Percentiles rank a stretch among this genome's conserved stretches.
These are phyloP conservation scores for Aspergillus sp. DNA, from an alignment of 2,329 filamentous ascomycete species.

Conservation along the genomic window DNA sequence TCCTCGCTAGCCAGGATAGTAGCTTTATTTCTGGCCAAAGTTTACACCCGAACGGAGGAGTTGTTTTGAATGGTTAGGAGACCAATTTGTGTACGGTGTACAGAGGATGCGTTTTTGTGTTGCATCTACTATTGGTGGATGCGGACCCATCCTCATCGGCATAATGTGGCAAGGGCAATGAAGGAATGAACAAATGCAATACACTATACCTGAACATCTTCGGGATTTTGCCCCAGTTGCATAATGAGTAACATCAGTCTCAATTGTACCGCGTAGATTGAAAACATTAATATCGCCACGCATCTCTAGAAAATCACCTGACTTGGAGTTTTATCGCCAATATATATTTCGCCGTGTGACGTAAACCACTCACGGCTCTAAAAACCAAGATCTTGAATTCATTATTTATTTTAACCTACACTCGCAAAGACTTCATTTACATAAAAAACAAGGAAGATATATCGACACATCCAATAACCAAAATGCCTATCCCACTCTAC, in stretches of 20 bases:
- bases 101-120: background rate
- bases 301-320: background rate
- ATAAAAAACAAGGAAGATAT: too few relatives aligned
- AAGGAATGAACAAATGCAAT: too few relatives aligned
- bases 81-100: background rate
- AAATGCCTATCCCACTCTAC: slow-evolving; percentile 17
- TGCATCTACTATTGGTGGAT: too few relatives aligned
- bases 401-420: background rate
- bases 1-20: slow-evolving; percentile 73
- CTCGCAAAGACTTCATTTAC: too few relatives aligned
- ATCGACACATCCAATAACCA: background rate
- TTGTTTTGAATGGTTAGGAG: slow-evolving; percentile 51
- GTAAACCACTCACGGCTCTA: background rate
- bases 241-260: background rate
- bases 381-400: background rate
- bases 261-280: background rate
- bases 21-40: slow-evolving; percentile 72
- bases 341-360: background rate
- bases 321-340: background rate
- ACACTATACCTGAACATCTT: background rate
- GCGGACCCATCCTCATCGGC: too few relatives aligned
- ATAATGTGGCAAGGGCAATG: too few relatives aligned
- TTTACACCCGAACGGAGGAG: slow-evolving; percentile 64
- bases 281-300: background rate
- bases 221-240: background rate